Evolutionary conservation across 352 stramenopile species (phyloP).

Genomic region (Phytopythium oedochilum): DNA sequence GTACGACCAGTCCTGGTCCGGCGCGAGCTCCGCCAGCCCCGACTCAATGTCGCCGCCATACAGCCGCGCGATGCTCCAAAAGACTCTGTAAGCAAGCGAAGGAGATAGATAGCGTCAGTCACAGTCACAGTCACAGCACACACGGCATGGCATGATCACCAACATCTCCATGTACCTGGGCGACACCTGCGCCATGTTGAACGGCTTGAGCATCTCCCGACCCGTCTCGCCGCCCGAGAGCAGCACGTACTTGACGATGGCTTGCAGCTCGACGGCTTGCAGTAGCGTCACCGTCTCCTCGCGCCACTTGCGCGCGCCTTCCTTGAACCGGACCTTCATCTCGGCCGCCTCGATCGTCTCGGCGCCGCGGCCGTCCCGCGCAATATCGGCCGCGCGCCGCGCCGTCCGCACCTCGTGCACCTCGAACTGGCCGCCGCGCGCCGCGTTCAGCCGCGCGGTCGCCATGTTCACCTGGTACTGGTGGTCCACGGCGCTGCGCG

Average conservation of each 20-base stretch:
- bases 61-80: conserved; percentile 80
- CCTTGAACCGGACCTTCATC: conserved; percentile 75
- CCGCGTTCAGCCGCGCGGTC: conserved; percentile 67
- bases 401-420: conserved; percentile 30
- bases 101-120: too few species aligned
- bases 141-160: too few species aligned
- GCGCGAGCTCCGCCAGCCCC: conserved; percentile 60
- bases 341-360: conserved; percentile 15
- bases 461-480: conserved; percentile 77
- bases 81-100: conserved; percentile 68
- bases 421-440: conserved; percentile 56
- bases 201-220: conserved; percentile 86
- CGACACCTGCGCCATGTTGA: conserved; percentile 87
- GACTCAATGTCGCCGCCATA: conserved; percentile 69
- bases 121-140: not conserved
- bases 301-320: conserved; percentile 74
- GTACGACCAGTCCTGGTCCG: conserved; percentile 83
- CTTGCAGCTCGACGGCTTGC: conserved; percentile 57
- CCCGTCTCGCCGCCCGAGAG: conserved; percentile 74
- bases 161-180: conserved; percentile 53
- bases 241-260: conserved; percentile 80
- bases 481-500: conserved; percentile 70
- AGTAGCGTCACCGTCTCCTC: conserved; percentile 72
- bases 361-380: not conserved
- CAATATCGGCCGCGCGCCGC: conserved; percentile 15